Evolutionary conservation across 345 rosid genomes (phyloP), one percentile per base, ranked within the genome.

Genomic region (Eucalyptus marginata): DNA sequence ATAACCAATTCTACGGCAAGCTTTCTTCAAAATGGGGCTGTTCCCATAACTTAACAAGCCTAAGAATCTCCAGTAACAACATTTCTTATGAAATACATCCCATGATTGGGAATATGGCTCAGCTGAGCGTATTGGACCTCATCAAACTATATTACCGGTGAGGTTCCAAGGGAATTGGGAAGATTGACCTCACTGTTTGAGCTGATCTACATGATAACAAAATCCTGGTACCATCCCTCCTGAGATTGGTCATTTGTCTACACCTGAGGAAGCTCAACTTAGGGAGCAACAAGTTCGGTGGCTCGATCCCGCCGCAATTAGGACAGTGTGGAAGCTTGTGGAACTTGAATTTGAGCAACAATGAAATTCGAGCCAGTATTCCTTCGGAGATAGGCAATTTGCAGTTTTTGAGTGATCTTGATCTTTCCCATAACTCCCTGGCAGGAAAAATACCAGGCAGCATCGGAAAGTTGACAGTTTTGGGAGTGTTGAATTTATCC

Each of bases 281-380:
- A 6, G 33, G 68, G 4, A 4, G 17, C 68, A 62, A 62, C 33
- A 91, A 88, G 62, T 76, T 89, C 4, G 68, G 52, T 20, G 68
- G 33, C 33, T 62, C 8, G 8, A 62, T 62, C 33, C 68, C 68
- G 1, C 68, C 5, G 1, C 68, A 89, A 8, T 33, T 91, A 1
- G 92, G 86, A 18, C 16, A 89, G 56, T 87, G 84, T 47, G n/a
- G 44, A 13, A 88, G 80, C 43, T 56, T 89, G 88, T 47, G 49
- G 50, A 76, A 31, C 87, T 93, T 84, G 88, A 93, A 89, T 71
- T 87, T 88, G 79, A 92, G 87, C 51, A n/a, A 51, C 49, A 90
- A 91, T 13, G 8, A 84, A 13, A 91, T 7, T 17, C 13, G 49
- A 64, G 76, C 40, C 40, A n/a, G 36, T 15, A 64, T n/a, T n/a